Percentiles rank a stretch among this genome's conserved stretches.
Evolutionary conservation across 2,329 filamentous ascomycete genomes (phyloP).

Genomic region (Trichophaea hybrida): DNA sequence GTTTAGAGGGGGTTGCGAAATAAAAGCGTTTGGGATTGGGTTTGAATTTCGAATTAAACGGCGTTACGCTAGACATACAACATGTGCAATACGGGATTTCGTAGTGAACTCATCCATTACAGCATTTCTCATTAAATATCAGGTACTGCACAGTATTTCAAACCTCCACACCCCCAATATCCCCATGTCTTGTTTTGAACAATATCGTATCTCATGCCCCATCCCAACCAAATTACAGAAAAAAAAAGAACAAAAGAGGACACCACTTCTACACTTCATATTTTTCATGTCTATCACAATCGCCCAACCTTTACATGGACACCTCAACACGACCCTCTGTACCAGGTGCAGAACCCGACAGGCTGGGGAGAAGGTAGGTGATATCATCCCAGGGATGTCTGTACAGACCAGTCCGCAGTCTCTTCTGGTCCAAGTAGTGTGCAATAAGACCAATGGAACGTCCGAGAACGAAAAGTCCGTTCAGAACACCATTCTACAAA

Average conservation of each 20-base stretch:
- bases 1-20: neutral
- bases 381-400: conserved; percentile 99
- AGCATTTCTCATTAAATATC: neutral
- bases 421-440: conserved; percentile 99
- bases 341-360: conserved; percentile 56
- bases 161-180: neutral
- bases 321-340: conserved; percentile 83
- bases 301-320: conserved; percentile 38
- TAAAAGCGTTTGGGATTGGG: neutral
- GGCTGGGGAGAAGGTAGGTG: conserved; percentile 77
- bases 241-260: neutral
- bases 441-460: conserved; percentile 98
- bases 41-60: neutral
- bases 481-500: conserved; percentile 77
- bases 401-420: conserved; percentile 94
- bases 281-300: no score
- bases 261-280: no score
- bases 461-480: conserved; percentile 96
- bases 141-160: neutral
- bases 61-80: no score
- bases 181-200: neutral
- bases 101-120: neutral
- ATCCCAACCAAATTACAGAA: neutral
- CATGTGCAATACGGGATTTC: no score
- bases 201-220: neutral